Base-by-base conservation (phyloP, 495 filamentous ascomycete genomes). In the Hypoxylon rickii region DNA sequence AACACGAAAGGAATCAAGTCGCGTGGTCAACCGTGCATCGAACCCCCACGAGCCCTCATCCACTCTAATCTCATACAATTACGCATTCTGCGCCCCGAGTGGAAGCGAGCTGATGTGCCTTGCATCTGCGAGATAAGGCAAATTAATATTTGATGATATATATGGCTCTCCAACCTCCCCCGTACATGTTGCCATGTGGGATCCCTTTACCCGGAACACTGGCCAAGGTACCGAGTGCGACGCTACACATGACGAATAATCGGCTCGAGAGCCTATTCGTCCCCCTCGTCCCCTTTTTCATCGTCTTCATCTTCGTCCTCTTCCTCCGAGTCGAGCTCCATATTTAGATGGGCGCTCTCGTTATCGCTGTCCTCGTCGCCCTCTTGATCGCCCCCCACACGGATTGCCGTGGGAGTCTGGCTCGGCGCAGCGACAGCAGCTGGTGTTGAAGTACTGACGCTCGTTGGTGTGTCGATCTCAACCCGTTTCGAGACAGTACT, bases 281-380 rank as follows among this genome's bases (percentile, higher is more conserved):
- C 15, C 17, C 57, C 68, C 59, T 12, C 58, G 61, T 70, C 47
- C 69, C 70, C 45, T 67, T 62, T 58, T 66, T 71, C 65, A 29
- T 70, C 61, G 16, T 56, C 44, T 10, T 70, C 55, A 3, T 61
- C 60, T 0, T 66, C 66, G 2, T 58, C 64, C 0, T 65, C 64
- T 5, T 68, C 66, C 24, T 69, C 67, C 1, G 61, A 50, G 32
- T 70, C 68, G 1, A 73, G 59, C n/a, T 71, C 70, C 67, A 73
- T 71, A 15, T 71, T 65, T 17, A 76, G 61, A 47, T 76, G 73
- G 13, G 74, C 69, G 45, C 72, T 75, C 39, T 69, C 72, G 22
- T 72, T 55, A 38, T 72, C 70, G 39, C 63, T 67, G 1, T 66
- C 58, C 1, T 58, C 41, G 24, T 66, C 54, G 18, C 22, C 33